A percentile compares a stretch with the other conserved stretches of the same genome.
Conservation (phyloP, 345 rosid species). For the Trapa bicornis region DNA sequence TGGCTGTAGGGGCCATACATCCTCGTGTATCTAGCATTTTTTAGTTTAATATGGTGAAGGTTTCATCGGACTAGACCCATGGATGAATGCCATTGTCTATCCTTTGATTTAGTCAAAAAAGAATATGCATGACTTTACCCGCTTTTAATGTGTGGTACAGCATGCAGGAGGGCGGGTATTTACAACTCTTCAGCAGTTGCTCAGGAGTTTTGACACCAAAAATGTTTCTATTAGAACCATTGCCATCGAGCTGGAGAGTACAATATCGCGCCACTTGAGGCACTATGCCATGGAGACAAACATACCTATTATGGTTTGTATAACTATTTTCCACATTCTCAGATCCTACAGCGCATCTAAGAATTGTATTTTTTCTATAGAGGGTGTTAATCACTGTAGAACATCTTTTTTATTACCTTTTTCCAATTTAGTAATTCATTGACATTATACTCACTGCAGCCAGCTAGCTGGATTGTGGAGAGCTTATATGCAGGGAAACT, state of each 20-base stretch:
- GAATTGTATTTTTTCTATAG: background rate
- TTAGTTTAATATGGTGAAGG: background rate
- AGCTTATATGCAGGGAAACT: constrained; percentile 12
- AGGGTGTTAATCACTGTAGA: background rate
- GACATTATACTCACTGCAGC: constrained; percentile 5
- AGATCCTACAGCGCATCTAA: background rate
- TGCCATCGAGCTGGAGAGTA: constrained; percentile 31
- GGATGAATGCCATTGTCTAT: background rate
- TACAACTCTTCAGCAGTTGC: constrained; percentile 33
- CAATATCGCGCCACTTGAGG: constrained; percentile 45
- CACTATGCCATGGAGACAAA: constrained; percentile 46
- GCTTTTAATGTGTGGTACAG: constrained; percentile 15
- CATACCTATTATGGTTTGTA: constrained; percentile 41
- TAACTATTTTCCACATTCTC: background rate
- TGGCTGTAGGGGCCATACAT: background rate
- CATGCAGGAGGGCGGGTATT: constrained; percentile 56
- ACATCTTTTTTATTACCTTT: background rate
- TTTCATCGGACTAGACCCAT: background rate
- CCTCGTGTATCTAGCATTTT: background rate
- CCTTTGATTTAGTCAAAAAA: background rate
- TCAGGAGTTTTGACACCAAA: constrained; percentile 25
- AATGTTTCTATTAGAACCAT: constrained; percentile 32
- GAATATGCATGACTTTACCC: background rate
- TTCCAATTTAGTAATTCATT: background rate
- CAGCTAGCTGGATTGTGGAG: constrained; percentile 12